phyloP scores from a whole-genome alignment of 495 filamentous ascomycete genomes.

The Durotheca rogersii region DNA sequence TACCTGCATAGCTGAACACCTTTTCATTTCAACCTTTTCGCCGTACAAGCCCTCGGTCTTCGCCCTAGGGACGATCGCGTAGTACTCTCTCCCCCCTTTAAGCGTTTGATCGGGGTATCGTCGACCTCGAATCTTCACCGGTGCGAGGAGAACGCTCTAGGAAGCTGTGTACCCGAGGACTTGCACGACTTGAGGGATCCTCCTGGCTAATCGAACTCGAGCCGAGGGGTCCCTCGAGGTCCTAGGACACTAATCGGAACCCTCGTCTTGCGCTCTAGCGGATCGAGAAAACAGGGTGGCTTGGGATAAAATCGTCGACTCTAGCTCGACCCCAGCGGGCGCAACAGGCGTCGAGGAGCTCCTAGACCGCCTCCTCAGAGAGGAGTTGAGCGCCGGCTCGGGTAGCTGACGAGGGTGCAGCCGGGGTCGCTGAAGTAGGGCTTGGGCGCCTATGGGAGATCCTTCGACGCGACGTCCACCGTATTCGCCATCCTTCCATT shows the following conservation, averaged over 20 bases:
- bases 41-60: no score
- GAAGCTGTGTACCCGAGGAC: no score
- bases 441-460: slow-evolving; percentile 85
- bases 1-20: no score
- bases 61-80: slow-evolving; percentile 55
- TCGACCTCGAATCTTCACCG: slow-evolving; percentile 74
- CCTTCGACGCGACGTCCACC: slow-evolving; percentile 59
- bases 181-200: no score
- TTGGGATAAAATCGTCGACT: slow-evolving; percentile 72
- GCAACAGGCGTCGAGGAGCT: slow-evolving; percentile 69
- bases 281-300: slow-evolving; percentile 67
- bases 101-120: slow-evolving; percentile 67
- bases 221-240: no score
- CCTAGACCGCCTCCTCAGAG: slow-evolving; percentile 80
- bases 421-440: slow-evolving; percentile 89
- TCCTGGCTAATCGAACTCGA: no score
- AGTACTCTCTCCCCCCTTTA: slow-evolving; percentile 67
- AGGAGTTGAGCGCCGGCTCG: slow-evolving; percentile 84
- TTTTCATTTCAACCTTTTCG: no score
- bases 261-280: slow-evolving; percentile 71
- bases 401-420: slow-evolving; percentile 89
- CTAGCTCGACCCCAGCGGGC: slow-evolving; percentile 62
- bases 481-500: slow-evolving; percentile 77
- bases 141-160: slow-evolving; percentile 78
- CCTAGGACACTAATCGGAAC: no score